Evolutionary conservation across 2,329 filamentous ascomycete genomes (phyloP), one percentile per base, ranked within the genome.

Genomic region (Amphichorda felina): DNA sequence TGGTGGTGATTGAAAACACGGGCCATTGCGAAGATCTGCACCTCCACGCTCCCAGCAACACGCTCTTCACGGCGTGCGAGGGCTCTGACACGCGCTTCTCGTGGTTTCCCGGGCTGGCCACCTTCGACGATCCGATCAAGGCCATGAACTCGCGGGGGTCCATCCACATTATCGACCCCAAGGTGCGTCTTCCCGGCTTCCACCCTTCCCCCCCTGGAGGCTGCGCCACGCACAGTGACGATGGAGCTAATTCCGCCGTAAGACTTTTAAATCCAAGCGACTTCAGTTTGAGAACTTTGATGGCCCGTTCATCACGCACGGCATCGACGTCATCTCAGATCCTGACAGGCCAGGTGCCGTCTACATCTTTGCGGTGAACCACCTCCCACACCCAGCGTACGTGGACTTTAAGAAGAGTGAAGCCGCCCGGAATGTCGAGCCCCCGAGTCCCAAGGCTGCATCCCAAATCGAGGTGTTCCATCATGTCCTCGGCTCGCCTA

Each of bases 301-400:
- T 2, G 60, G 61, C 0, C 59, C 70, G 0, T 75, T 78, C 34
- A 46, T 69, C 5, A 74, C 74, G 0, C 75, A 79, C 41, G 75
- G 75, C 2, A 72, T 79, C 40, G 72, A 75, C 39, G 58, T 79
- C 6, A 60, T 74, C n/a, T 49, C 57, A 3, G 70, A 76, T 40
- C 63, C 61, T 0, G 45, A 45, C 3, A 32, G 36, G 32, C 63
- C 61, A 0, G 47, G 57, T 1, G 54, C 68, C 0, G 66, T 79
- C 5, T 79, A 74, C 43, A 69, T 79, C 31, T 72, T 72, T 36
- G 73, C 69, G 0, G 50, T 79, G 34, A 79, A 79, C 42, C 75
- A 79, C 37, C 43, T 68, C 1, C 66, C 72, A 0, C 67, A 75
- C 38, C 57, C 59, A 0, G 56, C 57, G 0, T 63, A 59, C 16